A percentile compares a stretch with the other conserved stretches of the same genome.
Evolutionary conservation across 768 basidiomycete species (phyloP).

Genomic region (Paxillus involutus): DNA sequence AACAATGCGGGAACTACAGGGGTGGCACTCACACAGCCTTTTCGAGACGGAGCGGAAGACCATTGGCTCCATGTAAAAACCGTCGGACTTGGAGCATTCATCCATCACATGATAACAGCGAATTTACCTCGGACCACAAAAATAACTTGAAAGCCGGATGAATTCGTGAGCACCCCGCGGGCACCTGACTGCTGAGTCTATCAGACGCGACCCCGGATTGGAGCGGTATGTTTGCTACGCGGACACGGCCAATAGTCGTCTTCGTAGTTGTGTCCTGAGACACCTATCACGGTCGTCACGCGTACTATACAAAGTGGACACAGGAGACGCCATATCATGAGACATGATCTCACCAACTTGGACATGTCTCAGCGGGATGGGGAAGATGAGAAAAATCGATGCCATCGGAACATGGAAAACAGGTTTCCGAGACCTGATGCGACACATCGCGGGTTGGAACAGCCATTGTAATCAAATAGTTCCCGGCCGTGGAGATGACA

Average conservation of each 20-base stretch:
- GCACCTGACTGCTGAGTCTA: constrained; percentile 6
- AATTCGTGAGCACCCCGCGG: background rate
- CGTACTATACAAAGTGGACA: background rate
- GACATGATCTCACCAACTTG: background rate
- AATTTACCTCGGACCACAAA: background rate
- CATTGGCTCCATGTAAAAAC: background rate
- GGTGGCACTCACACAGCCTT: background rate
- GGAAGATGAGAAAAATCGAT: background rate
- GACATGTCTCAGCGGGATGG: background rate
- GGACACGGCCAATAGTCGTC: background rate
- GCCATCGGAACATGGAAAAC: constrained; percentile 6
- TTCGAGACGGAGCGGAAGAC: background rate
- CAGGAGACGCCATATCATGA: background rate
- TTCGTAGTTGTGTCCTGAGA: background rate
- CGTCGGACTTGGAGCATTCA: background rate
- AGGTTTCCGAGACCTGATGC: background rate
- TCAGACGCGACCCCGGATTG: background rate
- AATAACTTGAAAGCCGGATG: constrained; percentile 6
- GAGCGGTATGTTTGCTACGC: background rate
- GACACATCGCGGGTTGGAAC: background rate
- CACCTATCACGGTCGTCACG: background rate
- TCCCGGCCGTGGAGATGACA: background rate
- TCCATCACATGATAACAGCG: background rate
- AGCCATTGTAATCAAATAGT: background rate
- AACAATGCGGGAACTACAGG: background rate